phyloP scores from a whole-genome alignment of 352 stramenopile genomes.

The Thraustochytrium striatum region DNA sequence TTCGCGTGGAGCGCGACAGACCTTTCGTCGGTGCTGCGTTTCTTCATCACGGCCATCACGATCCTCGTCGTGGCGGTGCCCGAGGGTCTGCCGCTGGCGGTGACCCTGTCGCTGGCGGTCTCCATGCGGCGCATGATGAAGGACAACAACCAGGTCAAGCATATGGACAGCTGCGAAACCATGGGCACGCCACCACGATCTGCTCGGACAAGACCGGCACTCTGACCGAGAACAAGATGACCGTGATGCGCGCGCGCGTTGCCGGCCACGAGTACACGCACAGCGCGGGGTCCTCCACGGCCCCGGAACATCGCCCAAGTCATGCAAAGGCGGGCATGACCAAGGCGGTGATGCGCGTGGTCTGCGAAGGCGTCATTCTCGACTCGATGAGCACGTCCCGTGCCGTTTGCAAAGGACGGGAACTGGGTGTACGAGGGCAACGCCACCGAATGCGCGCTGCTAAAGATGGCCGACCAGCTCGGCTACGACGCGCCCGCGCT shows the following conservation, averaged over 20 bases:
- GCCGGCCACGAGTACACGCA: slow-evolving; percentile 28
- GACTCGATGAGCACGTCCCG: slow-evolving; percentile 54
- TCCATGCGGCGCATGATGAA: slow-evolving; percentile 70
- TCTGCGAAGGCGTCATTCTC: slow-evolving; percentile 8
- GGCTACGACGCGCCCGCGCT: slow-evolving; percentile 53
- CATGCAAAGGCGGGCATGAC: slow-evolving; percentile 50
- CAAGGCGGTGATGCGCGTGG: background rate
- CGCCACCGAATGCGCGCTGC: slow-evolving; percentile 73
- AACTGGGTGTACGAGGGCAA: slow-evolving; percentile 59
- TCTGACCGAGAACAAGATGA: slow-evolving; percentile 94
- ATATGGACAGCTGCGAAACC: slow-evolving; percentile 80
- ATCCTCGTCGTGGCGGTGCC: slow-evolving; percentile 94
- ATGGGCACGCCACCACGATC: slow-evolving; percentile 88
- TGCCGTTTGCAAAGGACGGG: slow-evolving; percentile 60
- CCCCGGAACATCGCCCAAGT: slow-evolving; percentile 50
- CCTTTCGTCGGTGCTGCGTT: slow-evolving; percentile 60
- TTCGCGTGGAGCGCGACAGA: slow-evolving; percentile 35
- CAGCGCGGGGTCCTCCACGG: slow-evolving; percentile 35
- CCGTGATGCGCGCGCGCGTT: slow-evolving; percentile 72
- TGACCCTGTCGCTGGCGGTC: slow-evolving; percentile 93
- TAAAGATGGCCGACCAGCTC: slow-evolving; percentile 61
- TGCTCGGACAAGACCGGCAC: slow-evolving; percentile 97
- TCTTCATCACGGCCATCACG: slow-evolving; percentile 77
- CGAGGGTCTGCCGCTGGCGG: slow-evolving; percentile 92
- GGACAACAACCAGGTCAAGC: slow-evolving; percentile 78